Conservation (phyloP, 2,329 filamentous ascomycete genomes). For the Alternaria sp. region DNA sequence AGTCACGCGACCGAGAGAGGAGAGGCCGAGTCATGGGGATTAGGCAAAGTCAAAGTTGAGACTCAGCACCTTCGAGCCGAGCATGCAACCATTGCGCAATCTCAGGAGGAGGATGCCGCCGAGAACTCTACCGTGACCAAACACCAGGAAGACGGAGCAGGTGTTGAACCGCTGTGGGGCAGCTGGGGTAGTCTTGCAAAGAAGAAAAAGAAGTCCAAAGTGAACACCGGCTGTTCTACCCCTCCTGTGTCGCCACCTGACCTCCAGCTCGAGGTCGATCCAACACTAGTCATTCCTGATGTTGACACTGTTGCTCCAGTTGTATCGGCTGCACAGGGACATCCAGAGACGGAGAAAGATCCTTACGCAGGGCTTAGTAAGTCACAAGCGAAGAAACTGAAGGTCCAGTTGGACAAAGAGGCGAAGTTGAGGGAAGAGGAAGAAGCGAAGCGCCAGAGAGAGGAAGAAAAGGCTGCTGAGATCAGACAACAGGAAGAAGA, state of each 20-base stretch:
- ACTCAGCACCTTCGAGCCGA: neutral
- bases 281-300: neutral
- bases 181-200: neutral
- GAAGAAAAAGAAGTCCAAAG: neutral
- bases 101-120: neutral
- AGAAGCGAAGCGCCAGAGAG: conserved; percentile 25
- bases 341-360: conserved; percentile 48
- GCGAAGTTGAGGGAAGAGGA: conserved; percentile 23
- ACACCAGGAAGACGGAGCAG: neutral
- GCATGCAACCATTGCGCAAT: neutral
- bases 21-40: too few species aligned
- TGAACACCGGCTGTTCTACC: neutral
- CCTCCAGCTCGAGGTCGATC: neutral
- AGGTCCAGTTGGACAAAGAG: conserved; percentile 48
- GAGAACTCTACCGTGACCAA: neutral
- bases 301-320: neutral
- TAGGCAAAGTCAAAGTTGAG: too few species aligned
- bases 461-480: conserved; percentile 34
- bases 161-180: neutral
- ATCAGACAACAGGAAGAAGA: conserved; percentile 31
- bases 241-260: neutral
- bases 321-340: fast-evolving
- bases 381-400: conserved; percentile 39
- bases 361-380: conserved; percentile 43
- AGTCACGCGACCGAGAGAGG: neutral